Percentiles rank a stretch among this genome's conserved stretches.
Conservation (phyloP, 768 basidiomycete genomes). For the Sarcomyxa edulis region DNA sequence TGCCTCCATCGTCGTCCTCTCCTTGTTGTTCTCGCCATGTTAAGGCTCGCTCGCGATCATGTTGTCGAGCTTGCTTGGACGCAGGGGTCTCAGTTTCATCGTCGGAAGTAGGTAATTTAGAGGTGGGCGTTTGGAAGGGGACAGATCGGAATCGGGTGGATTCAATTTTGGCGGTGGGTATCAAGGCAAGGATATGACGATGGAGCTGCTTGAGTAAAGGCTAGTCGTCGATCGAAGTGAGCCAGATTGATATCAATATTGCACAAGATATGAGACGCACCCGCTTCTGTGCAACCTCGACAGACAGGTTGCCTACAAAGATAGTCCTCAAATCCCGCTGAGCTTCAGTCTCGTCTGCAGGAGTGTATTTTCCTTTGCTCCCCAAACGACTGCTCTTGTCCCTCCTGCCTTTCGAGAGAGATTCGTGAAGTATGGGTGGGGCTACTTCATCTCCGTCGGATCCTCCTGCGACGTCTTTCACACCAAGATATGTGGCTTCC, state of each 20-base stretch:
- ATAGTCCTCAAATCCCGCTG: conserved; percentile 79
- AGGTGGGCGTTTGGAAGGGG: conserved; percentile 80
- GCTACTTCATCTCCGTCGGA: conserved; percentile 26
- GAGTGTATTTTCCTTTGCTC: conserved; percentile 43
- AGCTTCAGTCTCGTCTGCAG: conserved; percentile 65
- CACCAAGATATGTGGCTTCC: conserved; percentile 5
- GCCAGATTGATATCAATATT: not conserved
- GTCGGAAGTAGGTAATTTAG: conserved; percentile 46
- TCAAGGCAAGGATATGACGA: conserved; percentile 66
- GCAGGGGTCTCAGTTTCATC: conserved; percentile 14
- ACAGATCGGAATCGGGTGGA: conserved; percentile 92
- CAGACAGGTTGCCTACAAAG: conserved; percentile 86
- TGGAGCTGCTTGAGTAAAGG: conserved; percentile 70
- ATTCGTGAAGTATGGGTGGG: conserved; percentile 59
- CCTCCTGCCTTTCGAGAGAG: conserved; percentile 31
- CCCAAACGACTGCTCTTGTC: conserved; percentile 16
- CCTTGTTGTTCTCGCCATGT: conserved; percentile 49
- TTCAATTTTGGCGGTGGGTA: conserved; percentile 80
- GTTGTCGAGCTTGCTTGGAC: conserved; percentile 30
- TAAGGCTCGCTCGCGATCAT: conserved; percentile 54
- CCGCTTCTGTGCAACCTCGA: conserved; percentile 71
- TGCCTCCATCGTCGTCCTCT: conserved; percentile 36
- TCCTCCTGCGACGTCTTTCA: conserved; percentile 17
- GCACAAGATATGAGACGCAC: conserved; percentile 46
- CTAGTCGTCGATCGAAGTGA: conserved; percentile 29